Evolutionary conservation across 352 stramenopile genomes (phyloP).

Genomic region (Achlya hypogyna): DNA sequence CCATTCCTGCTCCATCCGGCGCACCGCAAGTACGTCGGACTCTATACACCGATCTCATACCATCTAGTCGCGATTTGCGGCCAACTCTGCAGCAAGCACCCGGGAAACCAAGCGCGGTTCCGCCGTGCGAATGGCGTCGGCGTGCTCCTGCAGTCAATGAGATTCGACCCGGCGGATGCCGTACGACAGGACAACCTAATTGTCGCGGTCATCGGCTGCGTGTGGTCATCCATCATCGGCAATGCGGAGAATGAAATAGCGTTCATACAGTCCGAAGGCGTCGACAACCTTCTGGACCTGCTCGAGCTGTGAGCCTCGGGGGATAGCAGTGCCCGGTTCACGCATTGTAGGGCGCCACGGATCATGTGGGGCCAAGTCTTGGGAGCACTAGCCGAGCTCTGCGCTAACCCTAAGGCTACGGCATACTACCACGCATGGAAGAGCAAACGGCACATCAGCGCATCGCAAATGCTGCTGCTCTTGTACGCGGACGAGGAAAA

Average conservation of each 20-base stretch:
- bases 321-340: not conserved
- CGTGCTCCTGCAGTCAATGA: constrained; percentile 32
- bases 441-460: constrained; percentile 39
- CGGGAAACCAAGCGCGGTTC: constrained; percentile 45
- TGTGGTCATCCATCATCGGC: constrained; percentile 55
- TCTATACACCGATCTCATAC: not conserved
- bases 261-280: constrained; percentile 53
- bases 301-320: constrained; percentile 23
- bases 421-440: constrained; percentile 54
- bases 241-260: constrained; percentile 38
- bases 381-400: constrained; percentile 54
- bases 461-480: constrained; percentile 51
- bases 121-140: constrained; percentile 36
- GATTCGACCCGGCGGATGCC: constrained; percentile 39
- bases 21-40: constrained; percentile 31
- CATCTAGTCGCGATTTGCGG: constrained; percentile 35
- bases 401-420: constrained; percentile 57
- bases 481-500: constrained; percentile 56
- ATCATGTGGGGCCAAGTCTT: constrained; percentile 52
- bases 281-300: constrained; percentile 49
- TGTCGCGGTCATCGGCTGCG: constrained; percentile 47
- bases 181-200: constrained; percentile 65
- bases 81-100: constrained; percentile 42
- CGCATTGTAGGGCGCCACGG: constrained; percentile 28
- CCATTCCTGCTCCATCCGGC: constrained; percentile 53